A percentile compares a stretch with the other conserved stretches of the same genome.
Conservation (phyloP, 1,284 basidiomycete genomes). For the Cerrena zonata region DNA sequence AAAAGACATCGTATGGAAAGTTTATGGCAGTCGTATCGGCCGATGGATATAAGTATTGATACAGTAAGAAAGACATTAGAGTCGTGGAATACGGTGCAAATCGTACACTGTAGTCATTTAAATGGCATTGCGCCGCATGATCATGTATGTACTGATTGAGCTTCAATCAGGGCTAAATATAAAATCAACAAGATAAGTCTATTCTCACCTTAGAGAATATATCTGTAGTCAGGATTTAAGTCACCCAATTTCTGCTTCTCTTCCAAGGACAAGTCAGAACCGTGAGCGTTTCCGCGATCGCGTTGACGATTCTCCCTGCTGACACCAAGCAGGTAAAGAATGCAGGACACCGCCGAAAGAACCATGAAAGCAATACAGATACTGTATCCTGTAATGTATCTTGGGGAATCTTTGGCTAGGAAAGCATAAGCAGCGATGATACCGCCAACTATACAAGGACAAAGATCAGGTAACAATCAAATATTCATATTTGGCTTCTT, state of each 20-base stretch:
- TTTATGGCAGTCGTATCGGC: too few relatives aligned
- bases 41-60: too few relatives aligned
- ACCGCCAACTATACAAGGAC: slow-evolving; percentile 15
- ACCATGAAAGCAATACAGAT: slow-evolving; percentile 19
- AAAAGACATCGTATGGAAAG: too few relatives aligned
- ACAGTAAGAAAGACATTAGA: background rate
- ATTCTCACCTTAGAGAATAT: slow-evolving; percentile 12
- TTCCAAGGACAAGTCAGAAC: slow-evolving; percentile 17
- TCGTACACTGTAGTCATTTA: background rate
- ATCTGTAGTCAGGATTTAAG: slow-evolving; percentile 24
- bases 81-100: background rate
- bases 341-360: slow-evolving; percentile 13
- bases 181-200: too few relatives aligned
- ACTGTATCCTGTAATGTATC: slow-evolving; percentile 17
- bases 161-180: too few relatives aligned
- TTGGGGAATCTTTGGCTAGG: slow-evolving; percentile 17
- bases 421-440: slow-evolving; percentile 23
- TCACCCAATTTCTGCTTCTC: slow-evolving; percentile 28
- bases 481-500: slow-evolving; percentile 2
- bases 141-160: too few relatives aligned
- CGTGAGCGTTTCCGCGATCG: slow-evolving; percentile 15
- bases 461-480: background rate
- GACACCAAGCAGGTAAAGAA: slow-evolving; percentile 16
- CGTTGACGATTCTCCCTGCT: slow-evolving; percentile 19
- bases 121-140: background rate